Percentiles rank a stretch among this genome's conserved stretches.
phyloP scores from a whole-genome alignment of 169 alveolate genomes.

The Plasmodium blacklocki region DNA sequence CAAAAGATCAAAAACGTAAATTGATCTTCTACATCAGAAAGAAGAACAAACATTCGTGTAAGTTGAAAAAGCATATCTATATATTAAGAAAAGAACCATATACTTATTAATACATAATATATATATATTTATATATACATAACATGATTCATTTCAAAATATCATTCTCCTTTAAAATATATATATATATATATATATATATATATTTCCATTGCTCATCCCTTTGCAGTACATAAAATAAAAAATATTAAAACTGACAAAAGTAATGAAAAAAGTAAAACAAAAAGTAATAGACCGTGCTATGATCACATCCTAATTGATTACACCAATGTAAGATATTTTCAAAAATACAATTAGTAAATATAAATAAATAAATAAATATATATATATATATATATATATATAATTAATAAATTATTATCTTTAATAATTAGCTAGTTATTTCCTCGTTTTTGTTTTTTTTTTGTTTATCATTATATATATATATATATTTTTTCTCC shows the following conservation, averaged over 20 bases:
- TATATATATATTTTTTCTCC: conserved; percentile 4
- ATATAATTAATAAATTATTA: background rate
- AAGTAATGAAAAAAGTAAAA: conserved; percentile 29
- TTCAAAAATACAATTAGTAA: background rate
- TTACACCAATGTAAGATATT: conserved; percentile 56
- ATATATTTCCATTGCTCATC: background rate
- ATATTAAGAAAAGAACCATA: background rate
- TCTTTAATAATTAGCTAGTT: background rate
- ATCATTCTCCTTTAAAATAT: background rate
- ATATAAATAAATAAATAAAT: background rate
- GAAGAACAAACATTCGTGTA: conserved; percentile 71
- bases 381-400: background rate
- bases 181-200: background rate
- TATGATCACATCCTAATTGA: conserved; percentile 48
- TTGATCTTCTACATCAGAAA: conserved; percentile 61
- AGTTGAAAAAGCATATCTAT: conserved; percentile 18
- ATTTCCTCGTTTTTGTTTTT: background rate
- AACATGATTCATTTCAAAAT: background rate
- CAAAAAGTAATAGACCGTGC: conserved; percentile 11
- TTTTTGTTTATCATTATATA: background rate
- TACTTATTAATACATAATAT: background rate
- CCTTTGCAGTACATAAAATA: conserved; percentile 47
- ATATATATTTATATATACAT: background rate
- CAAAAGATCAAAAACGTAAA: conserved; percentile 68
- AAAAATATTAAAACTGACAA: conserved; percentile 70